These are phyloP conservation scores for Penicillium oxalicum DNA, from an alignment of 2,329 filamentous ascomycete genomes.

Conservation along the genomic window DNA sequence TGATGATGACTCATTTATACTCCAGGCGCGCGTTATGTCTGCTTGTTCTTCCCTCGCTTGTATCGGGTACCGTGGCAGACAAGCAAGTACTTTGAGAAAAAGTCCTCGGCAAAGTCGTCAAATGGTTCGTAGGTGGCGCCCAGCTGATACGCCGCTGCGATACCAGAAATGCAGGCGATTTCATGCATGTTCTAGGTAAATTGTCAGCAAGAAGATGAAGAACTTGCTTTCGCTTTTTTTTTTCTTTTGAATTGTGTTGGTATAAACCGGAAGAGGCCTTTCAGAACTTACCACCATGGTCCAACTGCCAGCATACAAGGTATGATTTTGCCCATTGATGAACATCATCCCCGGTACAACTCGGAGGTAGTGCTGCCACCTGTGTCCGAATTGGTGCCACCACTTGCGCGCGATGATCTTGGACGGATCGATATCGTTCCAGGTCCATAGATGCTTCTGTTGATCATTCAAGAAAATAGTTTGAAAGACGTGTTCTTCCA, in stretches of 20 bases:
- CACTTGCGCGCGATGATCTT: constrained; percentile 56
- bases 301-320: constrained; percentile 61
- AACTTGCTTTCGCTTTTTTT: background rate
- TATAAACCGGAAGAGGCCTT: too few relatives aligned
- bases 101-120: constrained; percentile 29
- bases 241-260: too few relatives aligned
- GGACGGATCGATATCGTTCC: constrained; percentile 50
- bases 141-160: constrained; percentile 63
- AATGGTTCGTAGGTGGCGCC: constrained; percentile 55
- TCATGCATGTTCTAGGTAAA: constrained; percentile 51
- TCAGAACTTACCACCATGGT: constrained; percentile 54
- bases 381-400: constrained; percentile 60
- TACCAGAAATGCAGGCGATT: constrained; percentile 63
- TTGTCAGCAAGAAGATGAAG: background rate
- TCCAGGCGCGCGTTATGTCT: constrained; percentile 2
- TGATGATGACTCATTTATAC: background rate
- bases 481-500: constrained; percentile 63
- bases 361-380: constrained; percentile 55
- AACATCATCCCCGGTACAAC: constrained; percentile 68
- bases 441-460: constrained; percentile 52
- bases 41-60: constrained; percentile 14
- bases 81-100: constrained; percentile 30
- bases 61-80: constrained; percentile 28
- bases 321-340: constrained; percentile 59
- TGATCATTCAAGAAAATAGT: constrained; percentile 57